Conservation (phyloP, 208 protist genomes). For the Leishmania aethiopica region DNA sequence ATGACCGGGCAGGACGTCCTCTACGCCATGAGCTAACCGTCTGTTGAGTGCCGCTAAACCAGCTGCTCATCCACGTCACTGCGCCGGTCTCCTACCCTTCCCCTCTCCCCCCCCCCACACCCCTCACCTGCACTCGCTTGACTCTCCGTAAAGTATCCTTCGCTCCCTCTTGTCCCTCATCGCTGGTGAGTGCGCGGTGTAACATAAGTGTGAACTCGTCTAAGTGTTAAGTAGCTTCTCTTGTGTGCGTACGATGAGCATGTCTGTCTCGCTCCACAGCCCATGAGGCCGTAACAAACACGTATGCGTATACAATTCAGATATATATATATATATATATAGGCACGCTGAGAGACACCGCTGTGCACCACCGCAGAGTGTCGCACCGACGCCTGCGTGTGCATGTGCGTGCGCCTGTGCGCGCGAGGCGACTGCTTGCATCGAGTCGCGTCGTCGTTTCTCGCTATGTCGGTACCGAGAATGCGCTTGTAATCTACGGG, state of each 20-base stretch:
- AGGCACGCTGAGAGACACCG: not conserved
- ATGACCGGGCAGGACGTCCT: slow-evolving; percentile 92
- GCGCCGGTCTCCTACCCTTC: not conserved
- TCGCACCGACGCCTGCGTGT: not conserved
- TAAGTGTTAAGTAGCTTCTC: not conserved
- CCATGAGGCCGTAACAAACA: not conserved
- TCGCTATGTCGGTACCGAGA: not conserved
- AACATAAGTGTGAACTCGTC: slow-evolving; percentile 9
- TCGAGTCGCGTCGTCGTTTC: not conserved
- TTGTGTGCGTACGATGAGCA: not conserved
- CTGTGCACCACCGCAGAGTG: not conserved
- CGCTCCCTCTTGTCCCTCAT: not conserved
- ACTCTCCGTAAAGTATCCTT: not conserved
- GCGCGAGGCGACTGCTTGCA: not conserved
- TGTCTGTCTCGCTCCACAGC: not conserved
- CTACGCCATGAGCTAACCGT: slow-evolving; percentile 74
- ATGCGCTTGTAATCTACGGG: not conserved
- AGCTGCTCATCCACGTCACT: not conserved
- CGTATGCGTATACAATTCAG: not conserved
- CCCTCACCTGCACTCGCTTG: not conserved
- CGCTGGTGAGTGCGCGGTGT: not conserved
- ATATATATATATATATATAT: not conserved
- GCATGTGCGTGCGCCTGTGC: not conserved
- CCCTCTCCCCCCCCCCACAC: not conserved
- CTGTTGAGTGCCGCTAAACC: not conserved